Conservation (phyloP, 495 filamentous ascomycete genomes). For the Lasiosphaeriaceae sp. region DNA sequence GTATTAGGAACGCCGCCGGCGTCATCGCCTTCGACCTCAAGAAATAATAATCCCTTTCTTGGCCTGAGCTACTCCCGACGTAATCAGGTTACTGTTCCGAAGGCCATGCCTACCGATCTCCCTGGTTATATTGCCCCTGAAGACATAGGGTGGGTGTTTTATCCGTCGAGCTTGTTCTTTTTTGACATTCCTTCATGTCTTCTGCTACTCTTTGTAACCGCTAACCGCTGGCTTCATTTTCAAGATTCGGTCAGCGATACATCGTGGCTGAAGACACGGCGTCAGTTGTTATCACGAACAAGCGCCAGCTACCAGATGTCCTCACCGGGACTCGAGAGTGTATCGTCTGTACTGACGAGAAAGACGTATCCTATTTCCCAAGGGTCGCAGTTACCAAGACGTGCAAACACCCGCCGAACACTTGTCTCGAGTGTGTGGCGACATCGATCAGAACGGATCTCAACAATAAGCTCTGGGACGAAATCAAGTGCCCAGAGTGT, state of each 20-base stretch:
- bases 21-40: no score
- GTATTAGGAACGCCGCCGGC: no score
- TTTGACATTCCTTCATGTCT: no score
- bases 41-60: no score
- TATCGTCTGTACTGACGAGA: constrained; percentile 28
- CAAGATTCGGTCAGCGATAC: constrained; percentile 20
- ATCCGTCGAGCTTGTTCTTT: background rate
- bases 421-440: constrained; percentile 28
- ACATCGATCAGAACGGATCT: constrained; percentile 24
- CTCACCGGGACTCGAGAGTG: constrained; percentile 19
- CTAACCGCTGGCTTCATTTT: background rate
- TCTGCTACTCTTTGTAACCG: background rate
- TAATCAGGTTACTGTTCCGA: background rate
- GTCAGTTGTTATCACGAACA: constrained; percentile 14
- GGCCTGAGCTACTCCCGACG: no score
- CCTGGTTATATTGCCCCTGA: background rate
- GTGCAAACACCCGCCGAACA: constrained; percentile 23
- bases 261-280: background rate
- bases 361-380: constrained; percentile 19
- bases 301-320: constrained; percentile 7
- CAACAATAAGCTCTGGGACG: constrained; percentile 14
- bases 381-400: constrained; percentile 14
- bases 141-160: constrained; percentile 2
- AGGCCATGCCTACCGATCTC: background rate
- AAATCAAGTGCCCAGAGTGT: constrained; percentile 33